Evolutionary conservation across 306 rosid species (phyloP), one percentile per base, ranked within the genome.

Genomic region (Inga leiocalycina): DNA sequence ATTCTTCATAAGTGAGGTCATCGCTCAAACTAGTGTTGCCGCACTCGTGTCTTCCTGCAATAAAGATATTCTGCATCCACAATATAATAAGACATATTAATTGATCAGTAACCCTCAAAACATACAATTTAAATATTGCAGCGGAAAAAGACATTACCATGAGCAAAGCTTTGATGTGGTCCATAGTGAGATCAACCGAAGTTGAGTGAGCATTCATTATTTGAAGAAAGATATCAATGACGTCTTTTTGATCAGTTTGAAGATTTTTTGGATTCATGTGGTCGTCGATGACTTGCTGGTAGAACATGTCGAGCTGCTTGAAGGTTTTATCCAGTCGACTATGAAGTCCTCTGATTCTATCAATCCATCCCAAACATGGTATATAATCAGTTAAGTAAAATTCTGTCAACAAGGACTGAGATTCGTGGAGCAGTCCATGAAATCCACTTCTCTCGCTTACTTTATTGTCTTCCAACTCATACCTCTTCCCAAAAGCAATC

Each of bases 321-420:
- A 80, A 91, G 0, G 67, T 74, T 52, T 78, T 78, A 4, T 87
- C 88, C 2, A 90, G 83, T 74, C 86, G 75, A 15, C 17, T 4
- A 1, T 75, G n/a, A 1, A 4, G 24, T 11, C 93, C 92, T 22
- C 52, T 82, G 0, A 89, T 9, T 69, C 87, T 71, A 75, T 93
- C 97, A 48, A 88, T 37, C 92, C 92, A 89, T 3, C 90, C 90
- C 74, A 91, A 9, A 15, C 84, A 49, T 9, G 88, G 89, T 46
- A 91, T 70, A 77, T 61, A 79, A 20, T 92, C 93, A 3, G 81
- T 68, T 19, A 88, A 85, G 12, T 43, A 80, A 74, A 85, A 85
- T 11, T 81, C 89, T 14, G 82, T 32, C 3, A 84, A 6, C 81
- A 84, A 7, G 12, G 83, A 80, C 51, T 82, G 72, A 2, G 79